Evolutionary conservation across 176 grass and related monocot species (phyloP), one percentile per base, ranked within the genome.

Genomic region (Elaeis guineensis): DNA sequence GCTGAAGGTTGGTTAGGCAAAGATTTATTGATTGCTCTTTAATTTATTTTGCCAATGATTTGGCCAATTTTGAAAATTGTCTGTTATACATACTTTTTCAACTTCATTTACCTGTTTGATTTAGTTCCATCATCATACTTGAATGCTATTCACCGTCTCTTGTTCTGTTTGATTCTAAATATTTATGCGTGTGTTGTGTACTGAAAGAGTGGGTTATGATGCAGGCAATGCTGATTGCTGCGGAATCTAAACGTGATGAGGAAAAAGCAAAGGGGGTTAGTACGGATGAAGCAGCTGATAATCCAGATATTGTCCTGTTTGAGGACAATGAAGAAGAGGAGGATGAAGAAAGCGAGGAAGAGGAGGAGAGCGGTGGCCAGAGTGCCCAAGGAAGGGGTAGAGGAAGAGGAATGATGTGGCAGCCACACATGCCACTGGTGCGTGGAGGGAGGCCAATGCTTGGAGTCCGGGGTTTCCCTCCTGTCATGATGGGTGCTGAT

Each of bases 301-400:
- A 92, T 72, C 93, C 87, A 74, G 84, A 92, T 70, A 98, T 98
- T n/a, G 79, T 92, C 35, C 54, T 92, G 48, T 92, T 86, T 68
- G 87, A 98, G 15, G 93, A 98, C 59, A 87, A 97, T 22, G 92
- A 97, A 57, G 92, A 97, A 53, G 93, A 97, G n/a, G 92, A 97
- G 59, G 93, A 97, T 52, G 89, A 95, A 30, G 89, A 95, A 83
- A 90, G 87, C 0, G 89, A 95, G 69, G 89, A 95, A 57, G 87
- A 90, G 18, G 93, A 92, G 22, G 87, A 89, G 20, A 71, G 59
- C 58, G 80, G 72, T 4, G 83, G 72, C 57, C 87, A 89, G 50
- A 81, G 68, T 55, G 66, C 74, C 39, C 90, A 83, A 75, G 86
- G 81, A 20, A 81, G 84, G 63, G 84, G 77, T 68, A 82, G 87